Evolutionary conservation across 2,329 filamentous ascomycete genomes (phyloP).

Genomic region (Spiromastix sp.): DNA sequence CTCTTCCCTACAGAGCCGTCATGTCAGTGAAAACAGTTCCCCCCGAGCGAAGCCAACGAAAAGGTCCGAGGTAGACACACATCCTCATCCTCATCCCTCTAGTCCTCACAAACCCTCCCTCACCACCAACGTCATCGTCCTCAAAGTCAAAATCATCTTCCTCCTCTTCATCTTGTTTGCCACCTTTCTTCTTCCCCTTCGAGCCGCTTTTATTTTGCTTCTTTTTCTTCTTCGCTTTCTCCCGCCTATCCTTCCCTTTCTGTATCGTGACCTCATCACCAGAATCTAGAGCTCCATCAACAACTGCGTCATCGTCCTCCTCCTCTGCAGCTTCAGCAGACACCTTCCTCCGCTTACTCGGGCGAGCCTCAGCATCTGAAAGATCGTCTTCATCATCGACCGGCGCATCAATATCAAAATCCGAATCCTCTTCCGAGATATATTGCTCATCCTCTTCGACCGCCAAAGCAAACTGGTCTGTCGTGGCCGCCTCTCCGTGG

Average conservation of each 20-base stretch:
- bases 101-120: constrained; percentile 44
- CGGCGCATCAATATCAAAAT: constrained; percentile 30
- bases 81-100: constrained; percentile 42
- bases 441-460: constrained; percentile 25
- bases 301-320: constrained; percentile 6
- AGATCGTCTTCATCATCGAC: constrained; percentile 18
- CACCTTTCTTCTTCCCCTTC: constrained; percentile 20
- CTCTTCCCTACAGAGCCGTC: constrained; percentile 26
- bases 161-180: constrained; percentile 27
- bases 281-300: constrained; percentile 39
- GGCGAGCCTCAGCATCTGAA: constrained; percentile 15
- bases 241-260: constrained; percentile 32
- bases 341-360: constrained; percentile 30
- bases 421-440: constrained; percentile 34
- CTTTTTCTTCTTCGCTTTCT: constrained; percentile 32
- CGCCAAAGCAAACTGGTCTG: background rate
- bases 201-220: constrained; percentile 25
- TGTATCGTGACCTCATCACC: constrained; percentile 48
- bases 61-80: constrained; percentile 20
- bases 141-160: constrained; percentile 16
- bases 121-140: constrained; percentile 35
- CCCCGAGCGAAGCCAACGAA: background rate
- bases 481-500: background rate
- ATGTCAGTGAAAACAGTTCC: constrained; percentile 3
- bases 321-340: constrained; percentile 15